phyloP scores from a whole-genome alignment of 1,139 yeast species.

The Starmera stellimalicola region DNA sequence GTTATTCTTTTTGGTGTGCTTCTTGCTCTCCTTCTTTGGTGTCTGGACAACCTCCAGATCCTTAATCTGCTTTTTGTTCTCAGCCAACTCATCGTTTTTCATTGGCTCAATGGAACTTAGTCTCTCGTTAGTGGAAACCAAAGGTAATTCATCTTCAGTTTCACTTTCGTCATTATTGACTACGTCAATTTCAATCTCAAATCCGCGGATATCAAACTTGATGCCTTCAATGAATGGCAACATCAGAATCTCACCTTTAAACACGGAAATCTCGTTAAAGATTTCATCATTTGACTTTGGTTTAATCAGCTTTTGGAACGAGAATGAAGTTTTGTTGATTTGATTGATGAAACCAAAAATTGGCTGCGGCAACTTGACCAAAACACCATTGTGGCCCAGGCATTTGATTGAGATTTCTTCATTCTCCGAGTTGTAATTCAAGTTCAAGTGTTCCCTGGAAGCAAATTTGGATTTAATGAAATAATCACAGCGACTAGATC shows the following conservation, averaged over 20 bases:
- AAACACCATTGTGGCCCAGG: constrained; percentile 27
- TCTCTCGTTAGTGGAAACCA: constrained; percentile 11
- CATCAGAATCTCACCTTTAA: constrained; percentile 42
- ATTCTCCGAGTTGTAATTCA: constrained; percentile 21
- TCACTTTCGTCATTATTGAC: constrained; percentile 22
- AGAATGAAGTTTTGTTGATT: constrained; percentile 7
- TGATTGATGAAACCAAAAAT: constrained; percentile 17
- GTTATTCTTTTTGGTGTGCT: background rate
- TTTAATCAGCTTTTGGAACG: constrained; percentile 5
- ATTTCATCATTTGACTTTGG: constrained; percentile 10
- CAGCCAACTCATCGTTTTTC: background rate
- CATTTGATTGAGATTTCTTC: constrained; percentile 25
- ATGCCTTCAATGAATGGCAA: constrained; percentile 48
- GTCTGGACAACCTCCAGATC: background rate
- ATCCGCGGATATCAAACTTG: constrained; percentile 44
- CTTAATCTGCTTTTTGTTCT: background rate
- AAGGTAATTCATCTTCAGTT: constrained; percentile 25
- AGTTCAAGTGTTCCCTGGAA: constrained; percentile 55
- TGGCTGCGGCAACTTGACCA: constrained; percentile 21
- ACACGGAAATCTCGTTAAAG: constrained; percentile 39
- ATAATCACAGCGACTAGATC: constrained; percentile 47
- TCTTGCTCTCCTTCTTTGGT: too few species aligned
- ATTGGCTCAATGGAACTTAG: constrained; percentile 2
- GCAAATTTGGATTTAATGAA: constrained; percentile 48
- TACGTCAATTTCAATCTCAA: constrained; percentile 11